Base-by-base conservation (phyloP, 805 yeast genomes). In the Candida tibetensis region DNA sequence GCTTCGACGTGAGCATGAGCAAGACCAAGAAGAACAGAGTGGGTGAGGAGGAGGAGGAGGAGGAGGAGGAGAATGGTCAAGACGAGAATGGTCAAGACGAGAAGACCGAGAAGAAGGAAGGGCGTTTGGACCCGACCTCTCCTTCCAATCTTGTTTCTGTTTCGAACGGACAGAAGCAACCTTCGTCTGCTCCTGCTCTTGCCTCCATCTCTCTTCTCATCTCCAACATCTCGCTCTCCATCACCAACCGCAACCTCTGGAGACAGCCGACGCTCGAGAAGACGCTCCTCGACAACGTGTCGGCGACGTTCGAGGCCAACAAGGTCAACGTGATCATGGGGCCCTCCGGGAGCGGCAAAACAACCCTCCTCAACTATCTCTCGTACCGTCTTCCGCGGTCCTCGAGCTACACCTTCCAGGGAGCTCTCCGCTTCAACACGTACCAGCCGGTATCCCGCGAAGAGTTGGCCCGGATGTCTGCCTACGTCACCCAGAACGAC, bases 401-500 rank as follows among this genome's bases (percentile, higher is more conserved):
- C 3, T 46, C 57, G 1, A 40, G 46, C 3, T 66, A 46, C 34
- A 35, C 47, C 7, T 34, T 53, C 1, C 49, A 39, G 2, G 72
- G 72, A 1, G 30, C 32, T 2, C 48, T 67, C 7, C 42, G 42
- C 8, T 34, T 66, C 15, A 66, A 65, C 43, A 46, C 44, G 12
- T 10, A 28, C n/a, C 65, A 61, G 32, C 43, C 35, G 8, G 50
- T 66, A 4, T 37, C 55, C 4, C 46, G 53, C 1, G 27, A 46
- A 10, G 54, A 59, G 9, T 41, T 69, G 25, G 47, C 62, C 5
- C 49, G 48, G 29, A 52, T 64, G 4, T 73, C 91, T 35, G 85
- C 91, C 0, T 87, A 83, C 59, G 95, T 87, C 15, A 76, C 85
- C 4, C 96, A 87, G 53, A 86, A 82, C 47, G 95, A 87, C 53